Percentiles rank a stretch among this genome's conserved stretches.
Conservation (phyloP, 2,329 filamentous ascomycete species). For the Talaromyces sp. region DNA sequence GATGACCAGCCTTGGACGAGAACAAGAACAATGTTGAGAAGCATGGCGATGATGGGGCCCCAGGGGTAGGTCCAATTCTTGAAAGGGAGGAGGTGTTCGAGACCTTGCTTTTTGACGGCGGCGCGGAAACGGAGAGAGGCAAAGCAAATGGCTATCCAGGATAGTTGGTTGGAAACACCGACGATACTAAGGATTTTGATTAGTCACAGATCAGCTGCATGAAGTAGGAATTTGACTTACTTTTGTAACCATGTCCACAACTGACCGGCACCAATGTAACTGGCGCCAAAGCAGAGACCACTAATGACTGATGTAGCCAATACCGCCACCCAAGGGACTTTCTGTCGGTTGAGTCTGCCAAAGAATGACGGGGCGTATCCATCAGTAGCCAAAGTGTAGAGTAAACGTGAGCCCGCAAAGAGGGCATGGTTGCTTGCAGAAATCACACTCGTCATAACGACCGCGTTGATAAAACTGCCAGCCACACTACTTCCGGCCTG, state of each 20-base stretch:
- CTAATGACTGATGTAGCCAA: conserved; percentile 53
- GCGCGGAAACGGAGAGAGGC: conserved; percentile 63
- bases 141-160: conserved; percentile 61
- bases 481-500: conserved; percentile 54
- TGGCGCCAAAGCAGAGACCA: conserved; percentile 62
- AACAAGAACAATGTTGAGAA: conserved; percentile 58
- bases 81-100: conserved; percentile 61
- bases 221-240: conserved; percentile 31
- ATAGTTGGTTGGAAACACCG: conserved; percentile 64
- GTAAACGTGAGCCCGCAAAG: conserved; percentile 54
- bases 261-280: conserved; percentile 63
- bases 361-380: conserved; percentile 57
- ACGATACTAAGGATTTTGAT: conserved; percentile 47
- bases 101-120: conserved; percentile 55
- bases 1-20: conserved; percentile 60
- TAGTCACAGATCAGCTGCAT: background rate
- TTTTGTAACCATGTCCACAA: conserved; percentile 67
- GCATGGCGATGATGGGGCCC: conserved; percentile 56
- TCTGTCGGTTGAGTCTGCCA: conserved; percentile 47
- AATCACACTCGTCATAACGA: conserved; percentile 58
- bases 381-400: conserved; percentile 56
- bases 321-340: conserved; percentile 54
- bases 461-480: conserved; percentile 59
- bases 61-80: conserved; percentile 65
- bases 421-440: conserved; percentile 59